A percentile compares a stretch with the other conserved stretches of the same genome.
Conservation (phyloP, 352 stramenopile species). For the Globisporangium irregulare region DNA sequence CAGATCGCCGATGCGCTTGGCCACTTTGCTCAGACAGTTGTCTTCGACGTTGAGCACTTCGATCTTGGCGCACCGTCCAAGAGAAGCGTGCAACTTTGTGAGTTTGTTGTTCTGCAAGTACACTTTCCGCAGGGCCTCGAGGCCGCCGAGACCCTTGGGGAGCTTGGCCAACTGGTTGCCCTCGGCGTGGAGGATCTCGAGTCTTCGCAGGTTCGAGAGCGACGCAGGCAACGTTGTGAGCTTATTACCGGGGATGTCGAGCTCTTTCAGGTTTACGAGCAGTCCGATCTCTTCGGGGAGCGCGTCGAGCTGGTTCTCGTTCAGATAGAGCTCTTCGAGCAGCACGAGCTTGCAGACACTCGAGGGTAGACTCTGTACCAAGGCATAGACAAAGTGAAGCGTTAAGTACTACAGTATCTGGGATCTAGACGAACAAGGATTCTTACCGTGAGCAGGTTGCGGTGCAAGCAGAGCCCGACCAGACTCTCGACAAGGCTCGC, state of each 20-base stretch:
- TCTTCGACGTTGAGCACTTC: conserved; percentile 86
- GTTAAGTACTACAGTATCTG: neutral
- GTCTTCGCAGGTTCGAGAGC: conserved; percentile 60
- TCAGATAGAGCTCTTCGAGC: conserved; percentile 85
- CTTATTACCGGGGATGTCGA: conserved; percentile 75
- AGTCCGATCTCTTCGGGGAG: conserved; percentile 73
- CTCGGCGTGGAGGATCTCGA: conserved; percentile 84
- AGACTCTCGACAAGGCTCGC: conserved; percentile 39
- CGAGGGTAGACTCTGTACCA: conserved; percentile 44
- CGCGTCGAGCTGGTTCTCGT: conserved; percentile 65
- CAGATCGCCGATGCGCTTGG: conserved; percentile 79
- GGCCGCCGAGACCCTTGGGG: conserved; percentile 69
- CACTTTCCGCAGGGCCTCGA: conserved; percentile 68
- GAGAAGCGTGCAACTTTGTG: conserved; percentile 72
- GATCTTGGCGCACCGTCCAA: conserved; percentile 71
- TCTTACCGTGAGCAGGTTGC: conserved; percentile 67
- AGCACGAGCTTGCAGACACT: conserved; percentile 60
- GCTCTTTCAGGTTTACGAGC: conserved; percentile 70
- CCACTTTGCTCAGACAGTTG: conserved; percentile 79
- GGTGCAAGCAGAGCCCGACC: conserved; percentile 73
- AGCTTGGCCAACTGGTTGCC: conserved; percentile 70
- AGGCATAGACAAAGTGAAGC: neutral
- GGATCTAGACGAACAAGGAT: neutral
- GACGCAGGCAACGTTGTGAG: conserved; percentile 59
- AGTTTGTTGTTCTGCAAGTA: conserved; percentile 86